Percentiles rank a stretch among this genome's conserved stretches.
Conservation (phyloP, 2,329 filamentous ascomycete genomes). For the Ophiostoma angusticollis region DNA sequence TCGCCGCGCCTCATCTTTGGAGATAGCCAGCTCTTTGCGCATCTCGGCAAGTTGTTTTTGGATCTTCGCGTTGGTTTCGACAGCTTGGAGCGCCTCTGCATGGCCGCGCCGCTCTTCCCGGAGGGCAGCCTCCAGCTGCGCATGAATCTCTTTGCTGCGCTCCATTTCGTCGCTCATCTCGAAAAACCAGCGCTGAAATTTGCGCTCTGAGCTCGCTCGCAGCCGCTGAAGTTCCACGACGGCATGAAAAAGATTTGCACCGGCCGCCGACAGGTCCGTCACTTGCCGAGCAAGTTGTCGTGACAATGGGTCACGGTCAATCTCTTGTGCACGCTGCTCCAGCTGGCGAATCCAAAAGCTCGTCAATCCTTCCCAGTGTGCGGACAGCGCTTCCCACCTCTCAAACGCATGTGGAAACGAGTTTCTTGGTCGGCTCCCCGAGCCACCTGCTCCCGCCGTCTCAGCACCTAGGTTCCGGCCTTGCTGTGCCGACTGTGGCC, state of each 20-base stretch:
- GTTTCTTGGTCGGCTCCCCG: slow-evolving; percentile 38
- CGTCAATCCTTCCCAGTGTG: slow-evolving; percentile 94
- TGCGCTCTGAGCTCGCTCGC: slow-evolving; percentile 87
- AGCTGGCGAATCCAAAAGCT: slow-evolving; percentile 93
- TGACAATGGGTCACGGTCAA: slow-evolving; percentile 68
- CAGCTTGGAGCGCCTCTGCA: slow-evolving; percentile 52
- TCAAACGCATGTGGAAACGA: slow-evolving; percentile 95
- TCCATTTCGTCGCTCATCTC: slow-evolving; percentile 85
- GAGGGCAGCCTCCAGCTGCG: slow-evolving; percentile 63
- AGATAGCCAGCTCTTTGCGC: slow-evolving; percentile 85
- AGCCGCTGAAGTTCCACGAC: slow-evolving; percentile 92
- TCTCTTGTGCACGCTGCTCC: slow-evolving; percentile 78
- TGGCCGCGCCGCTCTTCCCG: slow-evolving; percentile 59
- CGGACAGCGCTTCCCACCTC: slow-evolving; percentile 90
- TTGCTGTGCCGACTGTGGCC: slow-evolving; percentile 9
- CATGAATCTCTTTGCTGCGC: slow-evolving; percentile 68
- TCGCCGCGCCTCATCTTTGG: slow-evolving; percentile 86
- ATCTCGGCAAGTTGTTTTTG: slow-evolving; percentile 78
- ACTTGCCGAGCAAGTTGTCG: slow-evolving; percentile 88
- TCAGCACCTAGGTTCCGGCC: slow-evolving; percentile 23
- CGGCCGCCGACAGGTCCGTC: slow-evolving; percentile 90
- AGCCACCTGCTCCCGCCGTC: slow-evolving; percentile 16
- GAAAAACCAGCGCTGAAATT: slow-evolving; percentile 98
- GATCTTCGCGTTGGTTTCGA: slow-evolving; percentile 53
- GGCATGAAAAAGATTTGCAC: slow-evolving; percentile 93